phyloP scores from a whole-genome alignment of 176 grass and related monocot genomes.

The Juncus effusus region DNA sequence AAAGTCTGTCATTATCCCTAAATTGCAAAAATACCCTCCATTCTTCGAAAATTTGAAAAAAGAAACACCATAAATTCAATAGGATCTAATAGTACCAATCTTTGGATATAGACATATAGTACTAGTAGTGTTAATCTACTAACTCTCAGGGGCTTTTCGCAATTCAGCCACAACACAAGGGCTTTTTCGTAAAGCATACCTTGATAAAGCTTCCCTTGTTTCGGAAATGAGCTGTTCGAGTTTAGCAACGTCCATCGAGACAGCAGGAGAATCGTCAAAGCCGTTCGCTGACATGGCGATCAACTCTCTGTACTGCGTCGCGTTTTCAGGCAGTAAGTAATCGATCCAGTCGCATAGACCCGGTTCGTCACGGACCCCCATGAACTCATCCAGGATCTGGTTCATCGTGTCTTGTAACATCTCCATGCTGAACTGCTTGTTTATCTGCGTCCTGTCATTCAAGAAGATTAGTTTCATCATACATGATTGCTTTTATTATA shows the following conservation, averaged over 20 bases:
- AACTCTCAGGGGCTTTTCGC: too few species aligned
- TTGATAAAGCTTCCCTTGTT: constrained; percentile 71
- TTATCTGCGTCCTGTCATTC: constrained; percentile 23
- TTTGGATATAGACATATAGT: too few species aligned
- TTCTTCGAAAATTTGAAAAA: too few species aligned
- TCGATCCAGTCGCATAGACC: constrained; percentile 61
- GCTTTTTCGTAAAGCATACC: constrained; percentile 37
- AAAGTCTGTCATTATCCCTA: too few species aligned
- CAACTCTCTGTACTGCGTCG: constrained; percentile 54
- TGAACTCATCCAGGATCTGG: constrained; percentile 58
- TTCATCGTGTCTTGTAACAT: constrained; percentile 40
- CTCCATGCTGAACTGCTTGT: constrained; percentile 28
- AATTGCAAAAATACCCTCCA: too few species aligned
- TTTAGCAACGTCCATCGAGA: constrained; percentile 71
- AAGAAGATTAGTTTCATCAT: neutral
- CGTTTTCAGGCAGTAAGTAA: constrained; percentile 82
- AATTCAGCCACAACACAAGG: too few species aligned
- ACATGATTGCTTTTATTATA: neutral
- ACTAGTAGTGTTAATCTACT: too few species aligned
- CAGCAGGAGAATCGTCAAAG: constrained; percentile 56
- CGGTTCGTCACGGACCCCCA: constrained; percentile 40
- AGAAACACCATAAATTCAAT: too few species aligned
- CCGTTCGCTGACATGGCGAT: constrained; percentile 51
- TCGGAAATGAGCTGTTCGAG: constrained; percentile 83
- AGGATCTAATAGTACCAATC: too few species aligned